Evolutionary conservation across 306 rosid species (phyloP).

Genomic region (Lablab purpureus): DNA sequence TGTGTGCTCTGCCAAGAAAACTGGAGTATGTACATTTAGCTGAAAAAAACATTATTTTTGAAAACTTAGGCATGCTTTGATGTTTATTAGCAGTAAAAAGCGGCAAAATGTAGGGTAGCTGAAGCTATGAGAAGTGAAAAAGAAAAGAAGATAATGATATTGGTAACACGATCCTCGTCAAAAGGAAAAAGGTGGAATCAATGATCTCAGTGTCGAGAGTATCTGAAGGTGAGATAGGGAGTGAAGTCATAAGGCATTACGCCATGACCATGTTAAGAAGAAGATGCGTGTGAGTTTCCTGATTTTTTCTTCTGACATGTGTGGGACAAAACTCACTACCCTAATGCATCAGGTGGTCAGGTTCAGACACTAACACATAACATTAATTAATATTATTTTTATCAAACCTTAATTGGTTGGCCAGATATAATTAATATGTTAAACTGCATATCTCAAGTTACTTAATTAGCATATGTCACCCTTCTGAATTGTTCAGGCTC

Average conservation of each 20-base stretch:
- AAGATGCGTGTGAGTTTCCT: slow-evolving; percentile 23
- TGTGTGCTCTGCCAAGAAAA: not conserved
- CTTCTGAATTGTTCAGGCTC: slow-evolving; percentile 9
- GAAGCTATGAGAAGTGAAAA: not conserved
- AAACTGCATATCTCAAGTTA: not conserved
- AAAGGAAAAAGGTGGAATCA: not conserved
- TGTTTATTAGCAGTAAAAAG: not conserved
- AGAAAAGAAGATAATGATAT: not conserved
- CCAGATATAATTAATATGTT: not conserved
- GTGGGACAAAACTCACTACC: not conserved
- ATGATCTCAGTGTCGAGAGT: slow-evolving; percentile 5
- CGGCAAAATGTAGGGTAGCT: slow-evolving; percentile 5
- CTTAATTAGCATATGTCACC: slow-evolving; percentile 36
- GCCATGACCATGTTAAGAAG: not conserved
- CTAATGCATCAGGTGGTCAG: slow-evolving; percentile 29
- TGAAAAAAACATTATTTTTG: not conserved
- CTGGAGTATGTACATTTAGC: not conserved
- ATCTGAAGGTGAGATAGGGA: slow-evolving; percentile 6
- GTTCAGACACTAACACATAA: not conserved
- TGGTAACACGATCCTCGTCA: not conserved
- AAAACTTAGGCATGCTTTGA: not conserved
- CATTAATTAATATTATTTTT: not conserved
- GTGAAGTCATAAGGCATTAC: slow-evolving; percentile 18
- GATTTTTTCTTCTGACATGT: slow-evolving; percentile 17
- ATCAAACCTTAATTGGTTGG: not conserved